These are phyloP conservation scores for Globisporangium solare DNA, from an alignment of 352 stramenopile species.

Conservation along the genomic window DNA sequence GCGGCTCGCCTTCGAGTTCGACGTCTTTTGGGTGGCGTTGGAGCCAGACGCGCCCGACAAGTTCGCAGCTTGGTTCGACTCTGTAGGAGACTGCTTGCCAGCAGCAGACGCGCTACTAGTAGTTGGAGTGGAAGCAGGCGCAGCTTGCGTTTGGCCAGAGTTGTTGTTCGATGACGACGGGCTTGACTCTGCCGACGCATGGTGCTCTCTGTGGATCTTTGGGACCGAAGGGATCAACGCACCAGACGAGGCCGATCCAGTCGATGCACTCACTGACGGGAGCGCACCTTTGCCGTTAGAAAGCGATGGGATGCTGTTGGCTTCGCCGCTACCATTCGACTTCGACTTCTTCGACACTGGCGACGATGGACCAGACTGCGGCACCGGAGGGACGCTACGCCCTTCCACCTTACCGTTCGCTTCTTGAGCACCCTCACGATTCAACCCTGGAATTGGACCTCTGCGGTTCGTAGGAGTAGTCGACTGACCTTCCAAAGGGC, in stretches of 20 bases:
- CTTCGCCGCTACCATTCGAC: conserved; percentile 37
- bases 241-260: conserved; percentile 13
- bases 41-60: conserved; percentile 28
- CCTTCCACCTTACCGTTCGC: conserved; percentile 52
- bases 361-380: conserved; percentile 38
- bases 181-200: conserved; percentile 51
- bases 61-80: conserved; percentile 18
- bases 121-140: conserved; percentile 26
- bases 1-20: conserved; percentile 74
- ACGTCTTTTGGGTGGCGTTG: conserved; percentile 67
- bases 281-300: conserved; percentile 63
- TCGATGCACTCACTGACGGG: conserved; percentile 33
- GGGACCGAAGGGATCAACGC: conserved; percentile 37
- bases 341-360: conserved; percentile 80
- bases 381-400: conserved; percentile 18
- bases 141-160: conserved; percentile 16
- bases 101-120: conserved; percentile 14
- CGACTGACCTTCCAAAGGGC: conserved; percentile 47
- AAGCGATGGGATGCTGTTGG: conserved; percentile 53
- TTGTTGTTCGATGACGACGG: conserved; percentile 35
- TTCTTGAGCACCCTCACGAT: conserved; percentile 36
- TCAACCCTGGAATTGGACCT: conserved; percentile 60
- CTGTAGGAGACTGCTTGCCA: conserved; percentile 18
- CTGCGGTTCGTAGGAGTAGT: conserved; percentile 50
- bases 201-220: conserved; percentile 60